Percentiles rank a stretch among this genome's conserved stretches.
Evolutionary conservation across 2,329 filamentous ascomycete genomes (phyloP).

Genomic region (Teratosphaeria pseudoeucalypti): DNA sequence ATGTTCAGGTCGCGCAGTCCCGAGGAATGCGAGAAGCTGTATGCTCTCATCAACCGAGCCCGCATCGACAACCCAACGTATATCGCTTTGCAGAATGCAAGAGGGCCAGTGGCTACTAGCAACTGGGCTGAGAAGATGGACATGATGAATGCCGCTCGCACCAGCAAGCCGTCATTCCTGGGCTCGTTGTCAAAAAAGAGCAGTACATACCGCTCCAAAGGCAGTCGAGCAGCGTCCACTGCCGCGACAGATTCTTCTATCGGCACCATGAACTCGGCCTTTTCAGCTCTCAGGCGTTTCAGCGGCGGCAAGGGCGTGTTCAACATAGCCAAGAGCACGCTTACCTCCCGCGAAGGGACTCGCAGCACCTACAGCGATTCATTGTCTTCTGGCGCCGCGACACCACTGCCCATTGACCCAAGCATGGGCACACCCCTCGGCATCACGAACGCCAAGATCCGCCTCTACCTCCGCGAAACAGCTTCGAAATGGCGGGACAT

Average conservation of each 20-base stretch:
- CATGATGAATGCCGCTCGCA: constrained; percentile 37
- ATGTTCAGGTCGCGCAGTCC: constrained; percentile 76
- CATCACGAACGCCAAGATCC: constrained; percentile 69
- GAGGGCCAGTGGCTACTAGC: constrained; percentile 43
- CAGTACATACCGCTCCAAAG: constrained; percentile 45
- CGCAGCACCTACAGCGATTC: constrained; percentile 50
- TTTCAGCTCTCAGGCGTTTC: constrained; percentile 66
- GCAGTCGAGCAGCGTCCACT: constrained; percentile 43
- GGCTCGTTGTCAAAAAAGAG: constrained; percentile 44
- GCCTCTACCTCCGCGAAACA: constrained; percentile 69
- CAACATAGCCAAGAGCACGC: constrained; percentile 70
- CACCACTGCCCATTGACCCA: constrained; percentile 22
- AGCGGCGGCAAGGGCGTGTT: constrained; percentile 61
- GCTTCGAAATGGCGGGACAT: constrained; percentile 82
- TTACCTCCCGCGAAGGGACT: constrained; percentile 48
- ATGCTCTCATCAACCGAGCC: constrained; percentile 75
- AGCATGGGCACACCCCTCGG: constrained; percentile 42
- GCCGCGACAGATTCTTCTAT: constrained; percentile 66
- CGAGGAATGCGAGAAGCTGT: constrained; percentile 71
- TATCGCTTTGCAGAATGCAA: constrained; percentile 64
- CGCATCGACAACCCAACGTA: constrained; percentile 90
- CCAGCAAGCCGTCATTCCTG: constrained; percentile 24
- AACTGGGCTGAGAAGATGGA: constrained; percentile 44
- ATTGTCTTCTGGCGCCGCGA: constrained; percentile 37
- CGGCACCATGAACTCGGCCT: constrained; percentile 66